Evolutionary conservation across 768 basidiomycete genomes (phyloP).

Genomic region (Suillus sp.): DNA sequence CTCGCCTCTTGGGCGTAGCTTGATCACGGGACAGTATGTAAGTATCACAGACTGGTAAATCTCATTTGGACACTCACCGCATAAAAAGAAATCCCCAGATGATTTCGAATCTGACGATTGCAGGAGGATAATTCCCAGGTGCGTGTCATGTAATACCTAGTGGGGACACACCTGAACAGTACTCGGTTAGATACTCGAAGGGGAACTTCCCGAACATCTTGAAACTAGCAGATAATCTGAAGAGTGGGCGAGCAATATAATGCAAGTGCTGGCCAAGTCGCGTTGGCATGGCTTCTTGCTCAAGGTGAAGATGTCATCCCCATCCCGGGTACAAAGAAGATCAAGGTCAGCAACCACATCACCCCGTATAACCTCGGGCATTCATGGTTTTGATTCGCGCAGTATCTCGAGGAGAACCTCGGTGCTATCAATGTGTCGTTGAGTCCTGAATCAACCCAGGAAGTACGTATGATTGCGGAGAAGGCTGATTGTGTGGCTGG

Average conservation of each 20-base stretch:
- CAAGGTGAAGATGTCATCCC: constrained; percentile 42
- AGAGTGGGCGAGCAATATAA: constrained; percentile 36
- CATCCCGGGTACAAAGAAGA: constrained; percentile 41
- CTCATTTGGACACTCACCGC: not conserved
- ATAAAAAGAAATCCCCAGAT: constrained; percentile 33
- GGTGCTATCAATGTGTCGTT: constrained; percentile 38
- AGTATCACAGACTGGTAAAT: constrained; percentile 16
- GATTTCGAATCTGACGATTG: constrained; percentile 34
- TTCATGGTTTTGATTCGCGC: constrained; percentile 7
- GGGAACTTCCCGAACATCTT: constrained; percentile 51
- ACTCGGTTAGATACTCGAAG: constrained; percentile 31
- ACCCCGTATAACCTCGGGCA: not conserved
- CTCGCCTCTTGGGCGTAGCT: constrained; percentile 52
- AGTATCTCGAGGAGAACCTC: constrained; percentile 51
- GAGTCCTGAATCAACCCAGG: constrained; percentile 38
- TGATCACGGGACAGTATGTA: constrained; percentile 50
- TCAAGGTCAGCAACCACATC: constrained; percentile 28
- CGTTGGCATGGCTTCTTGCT: constrained; percentile 43
- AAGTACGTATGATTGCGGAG: constrained; percentile 39
- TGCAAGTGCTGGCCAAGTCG: constrained; percentile 42
- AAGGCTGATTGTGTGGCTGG: constrained; percentile 30
- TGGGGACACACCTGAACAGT: constrained; percentile 31
- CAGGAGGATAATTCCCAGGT: constrained; percentile 27
- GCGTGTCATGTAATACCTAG: constrained; percentile 29
- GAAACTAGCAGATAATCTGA: constrained; percentile 37